Evolutionary conservation across 2,329 filamentous ascomycete genomes (phyloP).

Genomic region (Dactylonectria macrodidyma): DNA sequence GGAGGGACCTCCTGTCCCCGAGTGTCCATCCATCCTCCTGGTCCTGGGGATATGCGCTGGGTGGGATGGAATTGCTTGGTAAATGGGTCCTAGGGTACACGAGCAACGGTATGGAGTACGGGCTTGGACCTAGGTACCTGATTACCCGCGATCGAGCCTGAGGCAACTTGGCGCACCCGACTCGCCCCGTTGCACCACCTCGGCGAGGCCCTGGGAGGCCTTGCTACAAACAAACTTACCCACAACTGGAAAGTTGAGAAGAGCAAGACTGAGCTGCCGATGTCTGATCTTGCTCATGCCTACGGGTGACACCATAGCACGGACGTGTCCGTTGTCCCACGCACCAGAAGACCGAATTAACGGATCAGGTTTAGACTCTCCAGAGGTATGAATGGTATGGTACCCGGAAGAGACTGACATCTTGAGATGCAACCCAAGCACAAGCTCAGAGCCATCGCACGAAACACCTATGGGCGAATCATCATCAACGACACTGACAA

Average conservation of each 20-base stretch:
- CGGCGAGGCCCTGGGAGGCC: neutral
- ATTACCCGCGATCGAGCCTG: neutral
- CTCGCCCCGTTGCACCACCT: constrained; percentile 3
- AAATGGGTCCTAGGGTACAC: neutral
- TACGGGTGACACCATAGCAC: neutral
- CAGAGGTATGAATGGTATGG: neutral
- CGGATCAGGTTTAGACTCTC: neutral
- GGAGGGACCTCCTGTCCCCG: neutral
- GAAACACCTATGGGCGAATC: constrained; percentile 5
- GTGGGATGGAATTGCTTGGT: neutral
- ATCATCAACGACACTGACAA: constrained; percentile 1
- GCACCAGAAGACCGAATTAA: neutral
- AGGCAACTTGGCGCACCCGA: constrained; percentile 17
- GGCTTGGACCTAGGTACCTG: neutral
- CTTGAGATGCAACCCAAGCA: constrained; percentile 6
- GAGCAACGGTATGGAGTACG: neutral
- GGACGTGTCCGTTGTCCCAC: neutral
- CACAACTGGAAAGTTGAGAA: neutral
- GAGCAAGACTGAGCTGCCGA: neutral
- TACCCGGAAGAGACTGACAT: neutral
- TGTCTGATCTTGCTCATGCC: neutral
- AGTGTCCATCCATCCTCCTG: neutral
- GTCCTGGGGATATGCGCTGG: neutral
- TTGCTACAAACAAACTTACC: neutral
- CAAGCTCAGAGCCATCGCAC: neutral